A percentile compares a stretch with the other conserved stretches of the same genome.
Evolutionary conservation across 192 early-diverging fungal genomes (phyloP).

Genomic region (Lunasporangiospora selenospora): DNA sequence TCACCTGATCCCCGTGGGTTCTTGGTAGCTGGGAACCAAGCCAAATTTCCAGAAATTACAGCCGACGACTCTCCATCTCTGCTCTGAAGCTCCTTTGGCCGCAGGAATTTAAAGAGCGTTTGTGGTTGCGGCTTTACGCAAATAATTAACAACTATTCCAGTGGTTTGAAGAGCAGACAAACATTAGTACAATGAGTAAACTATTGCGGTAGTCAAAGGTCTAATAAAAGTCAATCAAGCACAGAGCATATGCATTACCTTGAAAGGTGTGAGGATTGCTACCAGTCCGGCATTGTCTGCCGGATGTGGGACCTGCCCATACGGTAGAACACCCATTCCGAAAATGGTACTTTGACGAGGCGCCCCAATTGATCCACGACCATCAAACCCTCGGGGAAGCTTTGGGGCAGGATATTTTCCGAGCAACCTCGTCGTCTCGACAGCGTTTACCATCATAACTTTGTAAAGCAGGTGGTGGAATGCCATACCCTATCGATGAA

Average conservation of each 20-base stretch:
- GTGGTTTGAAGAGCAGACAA: too few relatives aligned
- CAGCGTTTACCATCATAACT: constrained; percentile 64
- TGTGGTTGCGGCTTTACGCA: constrained; percentile 64
- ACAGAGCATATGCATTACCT: constrained; percentile 31
- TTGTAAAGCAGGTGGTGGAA: constrained; percentile 67
- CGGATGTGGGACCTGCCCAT: constrained; percentile 61
- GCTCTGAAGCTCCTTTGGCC: constrained; percentile 49
- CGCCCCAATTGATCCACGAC: not conserved
- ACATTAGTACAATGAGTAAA: too few relatives aligned
- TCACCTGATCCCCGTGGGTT: constrained; percentile 35
- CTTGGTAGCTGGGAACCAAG: constrained; percentile 64
- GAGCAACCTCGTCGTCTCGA: constrained; percentile 60
- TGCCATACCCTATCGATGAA: constrained; percentile 57
- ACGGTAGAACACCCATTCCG: constrained; percentile 60
- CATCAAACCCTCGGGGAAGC: constrained; percentile 9
- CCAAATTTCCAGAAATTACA: constrained; percentile 58
- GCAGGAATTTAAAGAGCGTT: constrained; percentile 61
- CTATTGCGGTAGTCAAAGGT: too few relatives aligned
- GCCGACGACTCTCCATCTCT: constrained; percentile 18
- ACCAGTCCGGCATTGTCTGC: constrained; percentile 65
- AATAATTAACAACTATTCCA: constrained; percentile 65
- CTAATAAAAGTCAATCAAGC: too few relatives aligned
- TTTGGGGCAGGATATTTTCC: constrained; percentile 60
- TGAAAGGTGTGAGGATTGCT: constrained; percentile 64
- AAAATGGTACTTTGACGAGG: constrained; percentile 65